Percentiles rank a stretch among this genome's conserved stretches.
Evolutionary conservation across 2,329 filamentous ascomycete genomes (phyloP).

Genomic region (Pseudopyrenochaeta lycopersici): DNA sequence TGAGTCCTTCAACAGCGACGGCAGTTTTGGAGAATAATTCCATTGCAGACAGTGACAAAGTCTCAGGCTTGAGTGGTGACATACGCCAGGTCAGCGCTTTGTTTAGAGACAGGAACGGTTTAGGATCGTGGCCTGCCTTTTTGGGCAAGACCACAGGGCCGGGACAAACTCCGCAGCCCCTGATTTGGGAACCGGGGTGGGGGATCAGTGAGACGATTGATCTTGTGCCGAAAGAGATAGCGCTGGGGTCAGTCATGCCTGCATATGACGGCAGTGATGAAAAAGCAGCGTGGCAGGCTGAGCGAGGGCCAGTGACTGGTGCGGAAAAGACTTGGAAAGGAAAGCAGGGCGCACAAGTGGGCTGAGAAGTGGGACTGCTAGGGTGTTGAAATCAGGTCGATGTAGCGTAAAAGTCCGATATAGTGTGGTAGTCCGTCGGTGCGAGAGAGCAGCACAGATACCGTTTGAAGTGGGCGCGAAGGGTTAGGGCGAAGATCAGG

Average conservation of each 20-base stretch:
- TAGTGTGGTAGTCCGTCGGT: constrained; percentile 2
- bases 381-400: constrained; percentile 14
- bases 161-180: background rate
- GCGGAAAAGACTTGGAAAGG: constrained; percentile 4
- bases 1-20: no score
- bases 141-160: background rate
- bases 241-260: constrained; percentile 13
- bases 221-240: background rate
- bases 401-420: constrained; percentile 24
- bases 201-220: constrained; percentile 8
- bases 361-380: background rate
- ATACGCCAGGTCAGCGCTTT: background rate
- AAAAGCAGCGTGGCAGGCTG: no score
- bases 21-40: no score
- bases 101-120: background rate
- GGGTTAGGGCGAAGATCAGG: no score
- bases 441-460: no score
- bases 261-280: constrained; percentile 4
- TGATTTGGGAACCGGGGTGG: background rate
- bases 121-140: constrained; percentile 1
- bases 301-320: background rate
- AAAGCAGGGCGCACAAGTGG: background rate
- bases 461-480: constrained; percentile 24
- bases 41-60: no score
- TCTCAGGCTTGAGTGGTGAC: background rate